These are phyloP conservation scores for Selenicereus undatus DNA, from an alignment of 148 eudicot genomes.

Conservation along the genomic window DNA sequence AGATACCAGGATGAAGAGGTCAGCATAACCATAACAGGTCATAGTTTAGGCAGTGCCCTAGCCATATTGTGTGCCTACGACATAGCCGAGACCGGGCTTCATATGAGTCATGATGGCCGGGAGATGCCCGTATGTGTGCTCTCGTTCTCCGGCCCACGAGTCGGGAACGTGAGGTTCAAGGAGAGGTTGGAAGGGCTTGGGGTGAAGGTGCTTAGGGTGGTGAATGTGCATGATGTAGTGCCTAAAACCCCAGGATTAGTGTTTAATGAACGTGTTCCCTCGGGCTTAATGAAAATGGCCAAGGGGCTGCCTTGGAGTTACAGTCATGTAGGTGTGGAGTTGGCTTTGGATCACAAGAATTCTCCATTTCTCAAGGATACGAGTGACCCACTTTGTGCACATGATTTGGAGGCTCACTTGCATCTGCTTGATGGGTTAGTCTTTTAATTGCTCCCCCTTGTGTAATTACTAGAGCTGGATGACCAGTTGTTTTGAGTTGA, in stretches of 20 bases:
- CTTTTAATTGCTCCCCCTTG: neutral
- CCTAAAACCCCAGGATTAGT: conserved; percentile 68
- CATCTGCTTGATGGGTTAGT: conserved; percentile 72
- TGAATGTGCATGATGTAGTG: conserved; percentile 73
- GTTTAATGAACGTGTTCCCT: conserved; percentile 46
- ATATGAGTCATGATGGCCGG: conserved; percentile 27
- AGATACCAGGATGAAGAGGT: conserved; percentile 45
- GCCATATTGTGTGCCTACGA: conserved; percentile 60
- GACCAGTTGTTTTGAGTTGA: too few relatives aligned
- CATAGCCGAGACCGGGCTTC: conserved; percentile 53
- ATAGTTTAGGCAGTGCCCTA: conserved; percentile 70
- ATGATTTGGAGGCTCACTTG: conserved; percentile 73
- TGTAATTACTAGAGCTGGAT: neutral
- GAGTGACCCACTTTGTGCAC: conserved; percentile 53
- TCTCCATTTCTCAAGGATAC: conserved; percentile 63
- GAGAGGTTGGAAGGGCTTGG: conserved; percentile 60
- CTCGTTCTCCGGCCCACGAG: conserved; percentile 67
- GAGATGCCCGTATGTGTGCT: conserved; percentile 39
- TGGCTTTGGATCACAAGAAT: conserved; percentile 58
- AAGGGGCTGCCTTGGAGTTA: conserved; percentile 67
- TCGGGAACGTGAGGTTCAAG: conserved; percentile 63
- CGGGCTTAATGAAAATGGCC: conserved; percentile 34
- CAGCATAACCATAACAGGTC: conserved; percentile 73
- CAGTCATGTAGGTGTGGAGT: conserved; percentile 68
- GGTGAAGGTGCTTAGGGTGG: conserved; percentile 68